Evolutionary conservation across 352 stramenopile species (phyloP).

Genomic region (Globisporangium viniferum): DNA sequence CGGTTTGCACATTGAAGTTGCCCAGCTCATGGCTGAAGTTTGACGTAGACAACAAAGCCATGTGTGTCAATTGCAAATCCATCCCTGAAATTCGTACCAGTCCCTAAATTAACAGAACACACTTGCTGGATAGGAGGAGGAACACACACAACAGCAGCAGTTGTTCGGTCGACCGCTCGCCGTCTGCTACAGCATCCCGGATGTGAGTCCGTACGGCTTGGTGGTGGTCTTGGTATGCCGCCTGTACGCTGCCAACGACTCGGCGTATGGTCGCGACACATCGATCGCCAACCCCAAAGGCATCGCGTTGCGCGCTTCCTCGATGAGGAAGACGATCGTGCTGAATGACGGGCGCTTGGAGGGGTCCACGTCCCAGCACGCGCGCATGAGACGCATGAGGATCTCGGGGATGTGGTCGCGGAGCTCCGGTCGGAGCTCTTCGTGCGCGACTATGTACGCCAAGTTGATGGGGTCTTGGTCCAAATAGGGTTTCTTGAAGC

Average conservation of each 20-base stretch:
- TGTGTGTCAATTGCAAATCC: neutral
- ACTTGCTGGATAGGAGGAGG: too few species aligned
- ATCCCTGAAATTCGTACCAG: neutral
- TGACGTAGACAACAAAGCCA: conserved; percentile 1
- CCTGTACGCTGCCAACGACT: conserved; percentile 28
- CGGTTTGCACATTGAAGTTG: neutral
- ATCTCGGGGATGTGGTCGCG: conserved; percentile 65
- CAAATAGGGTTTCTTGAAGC: conserved; percentile 81
- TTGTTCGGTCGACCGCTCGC: too few species aligned
- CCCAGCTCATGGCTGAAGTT: neutral
- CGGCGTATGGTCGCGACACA: conserved; percentile 42
- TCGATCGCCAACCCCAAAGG: conserved; percentile 55
- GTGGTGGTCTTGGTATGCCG: conserved; percentile 28
- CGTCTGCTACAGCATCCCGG: conserved; percentile 16
- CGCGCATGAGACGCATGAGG: conserved; percentile 61
- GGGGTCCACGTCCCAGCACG: conserved; percentile 61
- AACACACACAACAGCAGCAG: too few species aligned
- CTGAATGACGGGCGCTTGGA: conserved; percentile 55
- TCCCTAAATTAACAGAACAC: neutral
- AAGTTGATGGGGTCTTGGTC: conserved; percentile 78
- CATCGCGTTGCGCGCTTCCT: conserved; percentile 57
- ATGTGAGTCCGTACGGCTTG: conserved; percentile 59
- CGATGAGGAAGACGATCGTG: conserved; percentile 53
- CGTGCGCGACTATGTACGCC: conserved; percentile 71
- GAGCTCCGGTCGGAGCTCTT: conserved; percentile 63